Evolutionary conservation across 371 early-diverging fungal species (phyloP).

Genomic region (Circinella minor): DNA sequence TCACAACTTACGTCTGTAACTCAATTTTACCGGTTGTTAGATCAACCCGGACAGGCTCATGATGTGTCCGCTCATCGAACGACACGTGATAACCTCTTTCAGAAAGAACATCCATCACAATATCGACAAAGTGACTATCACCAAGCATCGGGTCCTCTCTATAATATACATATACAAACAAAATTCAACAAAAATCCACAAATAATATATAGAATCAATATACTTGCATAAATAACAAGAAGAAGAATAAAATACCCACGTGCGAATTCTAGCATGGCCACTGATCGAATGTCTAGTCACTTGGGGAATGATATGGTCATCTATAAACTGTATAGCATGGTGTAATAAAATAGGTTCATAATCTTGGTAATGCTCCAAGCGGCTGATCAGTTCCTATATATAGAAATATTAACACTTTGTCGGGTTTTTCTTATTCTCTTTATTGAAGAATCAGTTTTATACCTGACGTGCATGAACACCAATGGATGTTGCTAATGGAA

Average conservation of each 20-base stretch:
- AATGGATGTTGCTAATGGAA: conserved; percentile 67
- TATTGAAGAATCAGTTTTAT: background rate
- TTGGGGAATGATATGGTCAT: conserved; percentile 59
- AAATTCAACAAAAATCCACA: too few relatives aligned
- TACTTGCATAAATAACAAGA: too few relatives aligned
- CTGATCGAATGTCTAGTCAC: conserved; percentile 65
- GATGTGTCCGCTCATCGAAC: conserved; percentile 59
- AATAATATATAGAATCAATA: background rate
- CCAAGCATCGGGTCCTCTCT: conserved; percentile 56
- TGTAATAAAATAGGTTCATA: conserved; percentile 54
- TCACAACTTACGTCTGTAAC: conserved; percentile 49
- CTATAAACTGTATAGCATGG: conserved; percentile 61
- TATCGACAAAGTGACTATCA: conserved; percentile 59
- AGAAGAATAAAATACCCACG: conserved; percentile 40
- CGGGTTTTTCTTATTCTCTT: too few relatives aligned
- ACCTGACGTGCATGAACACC: conserved; percentile 68
- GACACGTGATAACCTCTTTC: conserved; percentile 72
- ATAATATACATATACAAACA: background rate
- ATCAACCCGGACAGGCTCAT: conserved; percentile 62
- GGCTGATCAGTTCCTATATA: conserved; percentile 59
- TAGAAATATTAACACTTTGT: background rate
- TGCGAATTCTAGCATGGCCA: conserved; percentile 66
- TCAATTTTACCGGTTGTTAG: conserved; percentile 66
- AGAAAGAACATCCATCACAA: conserved; percentile 70
- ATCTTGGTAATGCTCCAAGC: conserved; percentile 67